A percentile compares a stretch with the other conserved stretches of the same genome.
Conservation (phyloP, 1,139 yeast species). For the Hyphopichia buzzinii region DNA sequence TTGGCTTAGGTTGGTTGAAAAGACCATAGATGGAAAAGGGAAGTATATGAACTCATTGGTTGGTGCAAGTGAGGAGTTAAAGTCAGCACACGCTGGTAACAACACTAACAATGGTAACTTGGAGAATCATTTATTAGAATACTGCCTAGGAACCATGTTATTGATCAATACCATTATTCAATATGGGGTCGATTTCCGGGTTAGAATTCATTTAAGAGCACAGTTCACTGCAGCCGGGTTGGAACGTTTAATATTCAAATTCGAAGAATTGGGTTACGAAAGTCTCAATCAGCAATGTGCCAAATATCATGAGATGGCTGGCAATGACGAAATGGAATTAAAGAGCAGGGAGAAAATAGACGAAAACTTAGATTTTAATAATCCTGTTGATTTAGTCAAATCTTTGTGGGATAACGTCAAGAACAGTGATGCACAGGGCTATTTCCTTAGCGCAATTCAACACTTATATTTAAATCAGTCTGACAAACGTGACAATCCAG, state of each 20-base stretch:
- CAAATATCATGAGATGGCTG: conserved; percentile 63
- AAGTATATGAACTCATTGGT: conserved; percentile 80
- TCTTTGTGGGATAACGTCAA: conserved; percentile 71
- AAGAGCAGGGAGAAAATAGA: conserved; percentile 59
- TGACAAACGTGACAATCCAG: conserved; percentile 49
- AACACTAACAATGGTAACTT: conserved; percentile 23
- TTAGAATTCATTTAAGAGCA: conserved; percentile 73
- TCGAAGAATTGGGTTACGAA: conserved; percentile 62
- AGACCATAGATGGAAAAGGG: conserved; percentile 84
- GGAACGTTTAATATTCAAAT: conserved; percentile 56
- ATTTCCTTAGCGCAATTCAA: conserved; percentile 75
- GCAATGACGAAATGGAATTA: conserved; percentile 68
- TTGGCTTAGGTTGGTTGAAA: conserved; percentile 77
- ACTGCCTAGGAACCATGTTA: conserved; percentile 74
- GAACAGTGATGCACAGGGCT: conserved; percentile 70
- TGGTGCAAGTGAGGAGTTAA: conserved; percentile 89
- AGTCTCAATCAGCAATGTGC: conserved; percentile 64
- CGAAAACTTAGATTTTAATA: conserved; percentile 61
- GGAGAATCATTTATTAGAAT: conserved; percentile 76
- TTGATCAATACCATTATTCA: conserved; percentile 71
- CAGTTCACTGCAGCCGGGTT: conserved; percentile 79
- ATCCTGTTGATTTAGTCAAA: conserved; percentile 70
- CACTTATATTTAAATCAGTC: conserved; percentile 74
- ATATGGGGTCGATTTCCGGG: conserved; percentile 62
- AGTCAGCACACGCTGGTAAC: conserved; percentile 52